Evolutionary conservation across 352 stramenopile species (phyloP).

Genomic region (Globisporangium okanoganense): DNA sequence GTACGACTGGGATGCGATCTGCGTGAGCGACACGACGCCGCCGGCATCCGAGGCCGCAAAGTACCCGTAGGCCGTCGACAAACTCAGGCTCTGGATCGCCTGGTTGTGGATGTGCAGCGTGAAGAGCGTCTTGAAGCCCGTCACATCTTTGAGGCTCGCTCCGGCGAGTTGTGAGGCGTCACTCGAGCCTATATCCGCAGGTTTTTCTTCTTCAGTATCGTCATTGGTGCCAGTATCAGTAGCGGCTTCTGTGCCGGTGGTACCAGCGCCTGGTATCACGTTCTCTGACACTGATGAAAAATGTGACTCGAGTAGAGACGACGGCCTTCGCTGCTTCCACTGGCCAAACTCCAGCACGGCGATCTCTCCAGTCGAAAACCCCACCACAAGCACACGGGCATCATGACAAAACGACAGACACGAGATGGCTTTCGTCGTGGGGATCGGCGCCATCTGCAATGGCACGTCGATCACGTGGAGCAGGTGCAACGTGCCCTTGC

Average conservation of each 20-base stretch:
- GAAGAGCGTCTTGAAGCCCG: conserved; percentile 45
- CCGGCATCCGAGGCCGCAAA: conserved; percentile 47
- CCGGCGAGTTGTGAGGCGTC: background rate
- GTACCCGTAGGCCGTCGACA: conserved; percentile 49
- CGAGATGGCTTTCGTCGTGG: conserved; percentile 34
- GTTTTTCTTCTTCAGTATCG: background rate
- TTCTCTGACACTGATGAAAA: background rate
- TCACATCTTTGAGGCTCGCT: conserved; percentile 15
- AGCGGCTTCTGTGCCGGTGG: background rate
- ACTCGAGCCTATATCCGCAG: background rate
- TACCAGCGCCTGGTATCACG: background rate
- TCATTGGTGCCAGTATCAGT: background rate
- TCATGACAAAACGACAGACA: conserved; percentile 45
- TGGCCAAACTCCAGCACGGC: conserved; percentile 44
- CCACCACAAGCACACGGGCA: conserved; percentile 42
- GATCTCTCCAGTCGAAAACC: conserved; percentile 55
- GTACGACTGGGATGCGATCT: conserved; percentile 44
- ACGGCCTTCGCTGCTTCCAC: conserved; percentile 4
- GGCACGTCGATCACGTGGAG: conserved; percentile 49
- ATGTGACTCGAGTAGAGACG: conserved; percentile 11
- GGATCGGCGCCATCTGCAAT: conserved; percentile 28
- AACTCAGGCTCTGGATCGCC: conserved; percentile 41
- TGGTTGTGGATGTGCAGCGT: conserved; percentile 56
- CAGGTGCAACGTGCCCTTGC: conserved; percentile 49
- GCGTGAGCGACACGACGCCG: conserved; percentile 57